Conservation (phyloP, 1,284 basidiomycete genomes). For the Caloboletus inedulis region DNA sequence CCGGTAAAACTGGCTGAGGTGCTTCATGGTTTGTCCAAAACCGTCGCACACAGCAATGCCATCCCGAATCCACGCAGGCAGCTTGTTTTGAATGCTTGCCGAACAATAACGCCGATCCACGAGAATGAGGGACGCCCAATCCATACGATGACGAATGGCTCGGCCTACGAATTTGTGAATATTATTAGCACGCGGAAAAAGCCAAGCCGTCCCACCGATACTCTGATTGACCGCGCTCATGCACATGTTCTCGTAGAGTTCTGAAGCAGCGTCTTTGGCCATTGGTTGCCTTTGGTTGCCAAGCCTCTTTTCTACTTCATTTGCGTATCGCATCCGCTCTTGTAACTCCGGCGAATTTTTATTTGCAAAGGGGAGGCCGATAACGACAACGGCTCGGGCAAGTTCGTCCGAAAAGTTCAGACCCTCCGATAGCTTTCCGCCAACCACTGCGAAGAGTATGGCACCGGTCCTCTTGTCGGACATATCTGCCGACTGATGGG, state of each 20-base stretch:
- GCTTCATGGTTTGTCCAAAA: slow-evolving; percentile 75
- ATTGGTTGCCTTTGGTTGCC: slow-evolving; percentile 36
- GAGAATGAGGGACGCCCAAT: slow-evolving; percentile 86
- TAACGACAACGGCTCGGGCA: slow-evolving; percentile 84
- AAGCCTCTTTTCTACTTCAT: slow-evolving; percentile 47
- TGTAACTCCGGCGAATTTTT: slow-evolving; percentile 85
- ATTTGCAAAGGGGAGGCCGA: slow-evolving; percentile 94
- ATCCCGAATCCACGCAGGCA: slow-evolving; percentile 86
- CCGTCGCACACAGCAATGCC: slow-evolving; percentile 59
- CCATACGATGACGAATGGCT: slow-evolving; percentile 82
- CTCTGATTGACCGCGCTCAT: slow-evolving; percentile 98
- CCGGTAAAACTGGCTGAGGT: slow-evolving; percentile 67
- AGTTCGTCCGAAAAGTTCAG: slow-evolving; percentile 93
- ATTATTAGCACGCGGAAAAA: not conserved
- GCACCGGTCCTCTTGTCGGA: slow-evolving; percentile 55
- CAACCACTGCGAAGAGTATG: slow-evolving; percentile 88
- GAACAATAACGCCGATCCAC: slow-evolving; percentile 78
- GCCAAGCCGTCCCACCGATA: slow-evolving; percentile 62
- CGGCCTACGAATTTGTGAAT: slow-evolving; percentile 53
- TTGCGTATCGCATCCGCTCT: slow-evolving; percentile 89
- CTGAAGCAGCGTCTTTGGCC: slow-evolving; percentile 71
- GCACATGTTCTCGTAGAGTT: slow-evolving; percentile 90
- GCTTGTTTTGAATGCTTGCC: slow-evolving; percentile 64
- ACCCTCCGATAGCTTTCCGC: slow-evolving; percentile 95
- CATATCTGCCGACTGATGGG: slow-evolving; percentile 18